These are phyloP conservation scores for Artemisia argyi DNA, from an alignment of 129 eudicot species.

Conservation along the genomic window DNA sequence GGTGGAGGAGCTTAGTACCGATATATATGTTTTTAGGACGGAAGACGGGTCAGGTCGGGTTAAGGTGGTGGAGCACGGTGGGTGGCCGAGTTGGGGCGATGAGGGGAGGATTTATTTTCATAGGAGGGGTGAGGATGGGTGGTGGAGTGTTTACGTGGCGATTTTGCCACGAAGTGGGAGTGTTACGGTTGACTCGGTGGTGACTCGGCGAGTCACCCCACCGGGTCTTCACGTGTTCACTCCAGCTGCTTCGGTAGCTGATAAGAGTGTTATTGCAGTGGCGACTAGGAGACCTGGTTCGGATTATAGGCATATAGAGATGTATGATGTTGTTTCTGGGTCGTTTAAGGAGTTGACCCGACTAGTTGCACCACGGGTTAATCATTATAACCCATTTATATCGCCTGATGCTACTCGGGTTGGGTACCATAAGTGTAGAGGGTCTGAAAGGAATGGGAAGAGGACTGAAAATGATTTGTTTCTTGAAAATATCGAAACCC, in stretches of 20 bases:
- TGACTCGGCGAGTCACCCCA: too few relatives aligned
- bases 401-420: slow-evolving; percentile 45
- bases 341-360: slow-evolving; percentile 56
- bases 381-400: slow-evolving; percentile 76
- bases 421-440: slow-evolving; percentile 44
- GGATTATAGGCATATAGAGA: slow-evolving; percentile 72
- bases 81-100: too few relatives aligned
- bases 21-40: too few relatives aligned
- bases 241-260: slow-evolving; percentile 55
- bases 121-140: too few relatives aligned
- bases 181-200: slow-evolving; percentile 39
- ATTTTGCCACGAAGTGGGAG: too few relatives aligned
- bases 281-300: slow-evolving; percentile 78
- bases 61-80: too few relatives aligned
- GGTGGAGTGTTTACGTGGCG: too few relatives aligned
- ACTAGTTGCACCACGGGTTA: slow-evolving; percentile 47
- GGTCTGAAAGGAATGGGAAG: slow-evolving; percentile 36
- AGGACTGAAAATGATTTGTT: slow-evolving; percentile 35
- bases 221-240: slow-evolving; percentile 44
- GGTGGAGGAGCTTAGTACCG: too few relatives aligned
- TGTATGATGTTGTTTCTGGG: slow-evolving; percentile 43
- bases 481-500: slow-evolving; percentile 55
- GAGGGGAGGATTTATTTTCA: too few relatives aligned
- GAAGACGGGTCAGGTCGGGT: too few relatives aligned
- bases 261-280: slow-evolving; percentile 57